These are phyloP conservation scores for Ogataea nonfermentans DNA, from an alignment of 805 yeast genomes.

Conservation along the genomic window DNA sequence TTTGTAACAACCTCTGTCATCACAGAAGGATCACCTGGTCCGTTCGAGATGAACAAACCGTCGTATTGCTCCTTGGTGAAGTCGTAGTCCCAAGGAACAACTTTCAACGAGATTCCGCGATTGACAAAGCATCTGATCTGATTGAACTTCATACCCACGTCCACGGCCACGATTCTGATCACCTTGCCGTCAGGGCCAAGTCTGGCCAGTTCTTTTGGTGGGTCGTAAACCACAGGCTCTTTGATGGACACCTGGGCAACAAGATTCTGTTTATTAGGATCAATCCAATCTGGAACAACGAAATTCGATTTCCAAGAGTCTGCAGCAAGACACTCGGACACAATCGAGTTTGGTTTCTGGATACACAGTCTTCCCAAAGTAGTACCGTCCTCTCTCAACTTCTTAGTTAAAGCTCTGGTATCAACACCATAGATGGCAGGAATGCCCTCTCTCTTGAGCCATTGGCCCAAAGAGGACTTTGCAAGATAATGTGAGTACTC, in stretches of 20 bases:
- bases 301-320: conserved; percentile 60
- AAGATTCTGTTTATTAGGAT: conserved; percentile 88
- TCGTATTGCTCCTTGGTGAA: conserved; percentile 79
- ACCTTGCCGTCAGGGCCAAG: conserved; percentile 72
- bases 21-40: conserved; percentile 98
- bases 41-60: conserved; percentile 94
- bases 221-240: conserved; percentile 74
- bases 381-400: conserved; percentile 88
- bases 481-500: conserved; percentile 94
- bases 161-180: conserved; percentile 83
- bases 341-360: conserved; percentile 41
- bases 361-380: conserved; percentile 85
- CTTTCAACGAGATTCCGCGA: conserved; percentile 94
- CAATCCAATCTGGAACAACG: conserved; percentile 82
- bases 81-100: conserved; percentile 95
- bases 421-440: conserved; percentile 99
- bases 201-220: conserved; percentile 50
- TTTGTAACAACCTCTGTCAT: conserved; percentile 65
- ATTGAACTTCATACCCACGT: conserved; percentile 97
- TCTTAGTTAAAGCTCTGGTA: conserved; percentile 92
- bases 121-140: conserved; percentile 95
- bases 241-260: conserved; percentile 86
- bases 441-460: conserved; percentile 88
- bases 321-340: conserved; percentile 34
- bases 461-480: conserved; percentile 82